A percentile compares a stretch with the other conserved stretches of the same genome.
These are phyloP conservation scores for Neofusicoccum sp. DNA, from an alignment of 2,329 filamentous ascomycete species.

Conservation along the genomic window DNA sequence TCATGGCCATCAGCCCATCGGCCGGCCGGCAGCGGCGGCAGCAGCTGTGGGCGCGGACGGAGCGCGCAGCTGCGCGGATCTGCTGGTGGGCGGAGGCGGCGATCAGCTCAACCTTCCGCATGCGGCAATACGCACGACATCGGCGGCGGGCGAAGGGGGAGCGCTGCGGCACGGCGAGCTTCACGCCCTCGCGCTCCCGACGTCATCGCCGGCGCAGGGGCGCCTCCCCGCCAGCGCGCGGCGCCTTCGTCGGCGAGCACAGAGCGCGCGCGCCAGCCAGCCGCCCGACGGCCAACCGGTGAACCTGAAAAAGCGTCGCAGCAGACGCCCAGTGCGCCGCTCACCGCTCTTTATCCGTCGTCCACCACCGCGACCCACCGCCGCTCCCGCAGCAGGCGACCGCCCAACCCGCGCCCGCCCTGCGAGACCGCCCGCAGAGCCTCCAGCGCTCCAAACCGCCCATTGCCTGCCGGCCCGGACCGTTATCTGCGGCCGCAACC, in stretches of 20 bases:
- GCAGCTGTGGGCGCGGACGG: neutral
- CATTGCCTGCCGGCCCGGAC: conserved; percentile 7
- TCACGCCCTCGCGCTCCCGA: neutral
- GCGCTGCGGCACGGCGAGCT: neutral
- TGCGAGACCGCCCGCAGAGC: conserved; percentile 11
- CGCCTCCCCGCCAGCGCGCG: neutral
- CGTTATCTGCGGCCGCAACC: conserved; percentile 11
- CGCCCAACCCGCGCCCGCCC: too few relatives aligned
- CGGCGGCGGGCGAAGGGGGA: neutral
- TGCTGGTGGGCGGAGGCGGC: conserved; percentile 9
- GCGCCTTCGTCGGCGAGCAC: neutral
- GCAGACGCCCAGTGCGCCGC: too few relatives aligned
- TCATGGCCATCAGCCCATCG: conserved; percentile 1
- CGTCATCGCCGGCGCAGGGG: neutral
- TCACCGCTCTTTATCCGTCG: conserved; percentile 13
- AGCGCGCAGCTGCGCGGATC: neutral
- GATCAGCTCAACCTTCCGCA: conserved; percentile 14
- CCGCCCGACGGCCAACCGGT: conserved; percentile 1
- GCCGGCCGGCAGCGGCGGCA: neutral
- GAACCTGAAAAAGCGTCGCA: neutral
- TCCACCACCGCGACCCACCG: neutral
- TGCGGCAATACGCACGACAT: conserved; percentile 8
- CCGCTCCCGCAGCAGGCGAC: conserved; percentile 4
- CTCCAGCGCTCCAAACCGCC: neutral
- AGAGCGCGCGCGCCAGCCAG: too few relatives aligned